Base-by-base conservation (phyloP, 106 monocot genomes). In the Hemerocallis citrina region DNA sequence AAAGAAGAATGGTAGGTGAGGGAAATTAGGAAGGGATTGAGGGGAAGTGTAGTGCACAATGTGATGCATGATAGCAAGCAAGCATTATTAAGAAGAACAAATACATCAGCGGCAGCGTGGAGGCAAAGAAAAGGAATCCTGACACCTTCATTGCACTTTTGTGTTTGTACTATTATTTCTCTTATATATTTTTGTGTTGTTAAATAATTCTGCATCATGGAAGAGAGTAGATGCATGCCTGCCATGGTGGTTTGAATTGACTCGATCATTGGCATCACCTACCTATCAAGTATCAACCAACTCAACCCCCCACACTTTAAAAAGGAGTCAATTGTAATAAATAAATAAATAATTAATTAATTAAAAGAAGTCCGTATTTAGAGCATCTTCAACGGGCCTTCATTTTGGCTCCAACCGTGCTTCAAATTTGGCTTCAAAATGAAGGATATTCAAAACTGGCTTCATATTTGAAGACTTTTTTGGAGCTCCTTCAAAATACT, bases 121-220 rank as follows among this genome's bases (percentile, higher is more conserved):
- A 25, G 50, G 50, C 50, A 50, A 50, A 50, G 50, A 12, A 50
- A 50, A 50, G 25, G 27, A 50, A 50, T n/a, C 50, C 25, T 27
- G 25, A 50, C 25, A 12, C 6, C 50, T 3, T 41, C 41, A 6
- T 15, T 22, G 23, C 28, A 27, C 50, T 24, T 27, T 50, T 23
- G 50, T 50, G 25, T 50, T 50, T 28, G 50, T 16, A 50, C 10
- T 50, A 13, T 50, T n/a, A n/a, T n/a, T n/a, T n/a, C n/a, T n/a
- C n/a, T n/a, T n/a, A n/a, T n/a, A n/a, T n/a, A n/a, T n/a, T n/a
- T n/a, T n/a, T n/a, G n/a, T n/a, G n/a, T n/a, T n/a, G n/a, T n/a
- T n/a, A n/a, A n/a, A n/a, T n/a, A n/a, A n/a, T n/a, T n/a, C n/a
- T n/a, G n/a, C n/a, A n/a, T n/a, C n/a, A n/a, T n/a, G n/a, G n/a